These are phyloP conservation scores for Pythium aristosporum DNA, from an alignment of 352 stramenopile genomes.

Conservation along the genomic window DNA sequence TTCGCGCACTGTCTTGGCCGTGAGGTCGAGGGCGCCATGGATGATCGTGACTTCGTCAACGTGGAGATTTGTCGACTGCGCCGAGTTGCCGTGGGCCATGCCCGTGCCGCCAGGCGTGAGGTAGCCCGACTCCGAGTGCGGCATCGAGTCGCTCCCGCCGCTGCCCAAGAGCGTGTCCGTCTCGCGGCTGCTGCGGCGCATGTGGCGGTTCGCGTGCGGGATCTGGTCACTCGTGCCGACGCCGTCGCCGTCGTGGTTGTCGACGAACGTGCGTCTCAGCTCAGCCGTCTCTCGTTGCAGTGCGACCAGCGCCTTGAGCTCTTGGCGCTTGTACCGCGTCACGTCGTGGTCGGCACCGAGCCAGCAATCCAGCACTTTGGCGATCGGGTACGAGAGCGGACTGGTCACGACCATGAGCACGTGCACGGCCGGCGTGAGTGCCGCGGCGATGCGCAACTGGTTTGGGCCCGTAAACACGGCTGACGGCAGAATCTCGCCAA, in stretches of 20 bases:
- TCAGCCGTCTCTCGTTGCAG: conserved; percentile 59
- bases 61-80: conserved; percentile 53
- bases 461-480: conserved; percentile 94
- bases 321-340: conserved; percentile 84
- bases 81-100: conserved; percentile 29
- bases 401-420: conserved; percentile 84
- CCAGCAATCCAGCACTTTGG: conserved; percentile 84
- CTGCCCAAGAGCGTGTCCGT: conserved; percentile 6
- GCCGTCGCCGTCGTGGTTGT: conserved; percentile 7
- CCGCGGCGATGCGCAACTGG: conserved; percentile 88
- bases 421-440: conserved; percentile 80
- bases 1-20: conserved; percentile 78
- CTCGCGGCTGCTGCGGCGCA: conserved; percentile 5
- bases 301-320: conserved; percentile 86
- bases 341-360: conserved; percentile 77
- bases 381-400: conserved; percentile 92
- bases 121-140: neutral
- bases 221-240: neutral
- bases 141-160: neutral
- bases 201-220: conserved; percentile 3
- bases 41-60: conserved; percentile 91
- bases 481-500: conserved; percentile 95
- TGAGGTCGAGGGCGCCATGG: conserved; percentile 88
- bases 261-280: conserved; percentile 19
- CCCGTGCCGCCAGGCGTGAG: neutral